These are phyloP conservation scores for Thielaviopsis musarum DNA, from an alignment of 2,329 filamentous ascomycete species.

Conservation along the genomic window DNA sequence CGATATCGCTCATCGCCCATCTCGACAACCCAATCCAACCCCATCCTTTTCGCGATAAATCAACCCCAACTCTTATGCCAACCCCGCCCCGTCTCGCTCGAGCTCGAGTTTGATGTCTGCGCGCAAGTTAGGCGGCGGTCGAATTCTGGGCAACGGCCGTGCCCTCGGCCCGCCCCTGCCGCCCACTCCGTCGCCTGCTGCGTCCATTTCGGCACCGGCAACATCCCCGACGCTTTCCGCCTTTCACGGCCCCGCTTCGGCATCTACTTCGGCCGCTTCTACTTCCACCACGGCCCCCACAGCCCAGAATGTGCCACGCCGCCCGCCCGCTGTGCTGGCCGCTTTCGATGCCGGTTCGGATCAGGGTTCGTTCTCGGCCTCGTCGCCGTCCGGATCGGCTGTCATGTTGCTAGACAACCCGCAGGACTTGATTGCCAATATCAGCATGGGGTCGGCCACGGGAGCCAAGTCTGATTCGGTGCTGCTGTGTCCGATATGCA, in stretches of 20 bases:
- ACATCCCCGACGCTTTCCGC: slow-evolving; percentile 6
- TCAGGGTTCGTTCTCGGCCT: slow-evolving; percentile 35
- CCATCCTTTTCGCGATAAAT: neutral
- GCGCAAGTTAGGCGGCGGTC: slow-evolving; percentile 79
- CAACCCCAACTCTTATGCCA: slow-evolving; percentile 4
- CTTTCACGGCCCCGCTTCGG: neutral
- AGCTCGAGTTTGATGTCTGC: slow-evolving; percentile 45
- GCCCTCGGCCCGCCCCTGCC: slow-evolving; percentile 49
- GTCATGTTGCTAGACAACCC: slow-evolving; percentile 50
- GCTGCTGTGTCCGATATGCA: slow-evolving; percentile 93
- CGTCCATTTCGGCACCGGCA: slow-evolving; percentile 14
- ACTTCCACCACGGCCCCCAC: neutral
- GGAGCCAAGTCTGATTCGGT: slow-evolving; percentile 39
- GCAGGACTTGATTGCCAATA: slow-evolving; percentile 67
- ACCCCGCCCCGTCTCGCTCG: slow-evolving; percentile 7
- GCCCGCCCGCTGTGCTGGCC: neutral
- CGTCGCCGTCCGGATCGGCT: slow-evolving; percentile 41
- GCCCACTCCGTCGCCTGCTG: slow-evolving; percentile 25
- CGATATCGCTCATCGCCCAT: neutral
- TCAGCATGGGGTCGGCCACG: slow-evolving; percentile 46
- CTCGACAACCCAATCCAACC: neutral
- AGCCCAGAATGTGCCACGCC: neutral
- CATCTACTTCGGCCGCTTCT: neutral
- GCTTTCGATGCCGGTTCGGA: neutral
- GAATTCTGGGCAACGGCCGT: slow-evolving; percentile 76